Evolutionary conservation across 2,329 filamentous ascomycete genomes (phyloP).

Genomic region (Hansfordia pulvinata): DNA sequence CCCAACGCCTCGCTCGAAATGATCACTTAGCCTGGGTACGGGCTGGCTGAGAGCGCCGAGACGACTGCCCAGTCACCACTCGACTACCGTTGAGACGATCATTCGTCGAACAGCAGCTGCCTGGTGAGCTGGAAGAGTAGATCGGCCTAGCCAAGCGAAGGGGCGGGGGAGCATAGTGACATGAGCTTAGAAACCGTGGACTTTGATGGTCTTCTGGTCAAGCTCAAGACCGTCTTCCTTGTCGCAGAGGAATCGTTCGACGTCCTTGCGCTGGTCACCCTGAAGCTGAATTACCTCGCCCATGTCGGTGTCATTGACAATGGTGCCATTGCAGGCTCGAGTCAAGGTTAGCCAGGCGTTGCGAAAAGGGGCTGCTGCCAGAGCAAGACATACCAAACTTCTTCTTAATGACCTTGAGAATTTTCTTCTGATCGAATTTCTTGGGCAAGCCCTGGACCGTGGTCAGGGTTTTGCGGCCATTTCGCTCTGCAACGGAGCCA

Average conservation of each 20-base stretch:
- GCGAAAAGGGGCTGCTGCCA: too few relatives aligned
- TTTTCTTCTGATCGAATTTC: slow-evolving; percentile 99
- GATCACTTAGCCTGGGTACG: too few relatives aligned
- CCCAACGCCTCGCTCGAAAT: too few relatives aligned
- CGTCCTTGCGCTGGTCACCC: slow-evolving; percentile 97
- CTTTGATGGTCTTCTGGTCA: slow-evolving; percentile 93
- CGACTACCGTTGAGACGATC: too few relatives aligned
- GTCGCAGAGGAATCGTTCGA: slow-evolving; percentile 92
- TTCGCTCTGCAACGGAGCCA: slow-evolving; percentile 64
- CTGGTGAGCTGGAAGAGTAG: too few relatives aligned
- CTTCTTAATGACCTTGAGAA: slow-evolving; percentile 99
- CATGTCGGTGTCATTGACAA: slow-evolving; percentile 91
- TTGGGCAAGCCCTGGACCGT: slow-evolving; percentile 97
- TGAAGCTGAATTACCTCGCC: slow-evolving; percentile 99
- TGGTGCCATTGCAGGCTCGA: slow-evolving; percentile 99
- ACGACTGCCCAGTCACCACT: too few relatives aligned
- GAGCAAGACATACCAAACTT: slow-evolving; percentile 63
- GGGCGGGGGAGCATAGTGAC: too few relatives aligned
- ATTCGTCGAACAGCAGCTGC: too few relatives aligned
- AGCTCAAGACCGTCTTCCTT: slow-evolving; percentile 91
- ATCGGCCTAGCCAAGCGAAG: too few relatives aligned
- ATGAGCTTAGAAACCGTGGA: slow-evolving; percentile 54
- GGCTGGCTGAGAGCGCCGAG: too few relatives aligned
- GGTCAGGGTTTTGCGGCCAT: slow-evolving; percentile 99
- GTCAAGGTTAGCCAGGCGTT: slow-evolving; percentile 10